phyloP scores from a whole-genome alignment of 208 protist species.

The Polymyxa betae region DNA sequence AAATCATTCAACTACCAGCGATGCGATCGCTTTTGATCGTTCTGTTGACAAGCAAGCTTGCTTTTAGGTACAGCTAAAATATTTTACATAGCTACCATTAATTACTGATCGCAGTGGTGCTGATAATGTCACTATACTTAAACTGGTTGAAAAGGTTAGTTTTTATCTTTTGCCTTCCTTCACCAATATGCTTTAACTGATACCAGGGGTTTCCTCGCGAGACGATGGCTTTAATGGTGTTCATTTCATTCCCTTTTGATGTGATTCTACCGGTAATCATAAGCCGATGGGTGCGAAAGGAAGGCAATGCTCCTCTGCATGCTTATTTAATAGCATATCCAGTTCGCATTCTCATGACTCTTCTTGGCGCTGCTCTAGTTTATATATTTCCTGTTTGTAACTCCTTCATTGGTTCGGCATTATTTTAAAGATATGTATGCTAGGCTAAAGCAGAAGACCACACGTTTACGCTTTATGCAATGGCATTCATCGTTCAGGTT shows the following conservation, averaged over 20 bases:
- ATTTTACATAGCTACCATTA: neutral
- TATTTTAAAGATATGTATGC: neutral
- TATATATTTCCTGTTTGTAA: slow-evolving; percentile 11
- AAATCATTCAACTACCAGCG: slow-evolving; percentile 40
- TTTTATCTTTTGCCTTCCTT: neutral
- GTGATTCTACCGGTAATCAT: neutral
- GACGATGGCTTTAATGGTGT: slow-evolving; percentile 40
- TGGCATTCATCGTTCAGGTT: slow-evolving; percentile 33
- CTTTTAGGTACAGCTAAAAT: slow-evolving; percentile 36
- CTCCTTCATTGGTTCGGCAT: neutral
- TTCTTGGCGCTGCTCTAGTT: slow-evolving; percentile 15
- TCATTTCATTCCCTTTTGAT: slow-evolving; percentile 35
- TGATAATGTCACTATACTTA: slow-evolving; percentile 44
- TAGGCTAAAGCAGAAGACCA: neutral
- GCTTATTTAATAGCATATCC: slow-evolving; percentile 25
- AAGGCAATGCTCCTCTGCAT: slow-evolving; percentile 28
- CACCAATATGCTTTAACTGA: too few species aligned
- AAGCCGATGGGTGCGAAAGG: slow-evolving; percentile 6
- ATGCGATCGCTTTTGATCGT: slow-evolving; percentile 46
- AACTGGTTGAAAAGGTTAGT: slow-evolving; percentile 38
- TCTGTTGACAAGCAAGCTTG: slow-evolving; percentile 26
- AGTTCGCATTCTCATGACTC: neutral
- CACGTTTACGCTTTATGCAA: neutral
- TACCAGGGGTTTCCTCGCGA: slow-evolving; percentile 42
- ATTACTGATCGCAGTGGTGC: neutral